Conservation (phyloP, 2,329 filamentous ascomycete species). For the Fusarium metavorans region DNA sequence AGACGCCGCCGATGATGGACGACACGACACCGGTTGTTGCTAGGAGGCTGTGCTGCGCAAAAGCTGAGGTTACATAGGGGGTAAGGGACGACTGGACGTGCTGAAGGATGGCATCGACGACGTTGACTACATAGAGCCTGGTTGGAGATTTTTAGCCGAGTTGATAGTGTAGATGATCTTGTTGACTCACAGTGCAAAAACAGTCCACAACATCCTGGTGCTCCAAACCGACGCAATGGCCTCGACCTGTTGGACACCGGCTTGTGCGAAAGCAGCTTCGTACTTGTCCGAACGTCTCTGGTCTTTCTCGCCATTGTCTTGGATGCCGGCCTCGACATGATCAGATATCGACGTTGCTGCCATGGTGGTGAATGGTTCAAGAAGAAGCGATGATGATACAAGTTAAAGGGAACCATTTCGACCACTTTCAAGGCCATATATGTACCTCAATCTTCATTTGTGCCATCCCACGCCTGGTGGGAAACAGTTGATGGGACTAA, state of each 20-base stretch:
- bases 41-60: slow-evolving; percentile 72
- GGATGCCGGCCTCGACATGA: neutral
- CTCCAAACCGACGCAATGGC: slow-evolving; percentile 55
- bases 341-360: neutral
- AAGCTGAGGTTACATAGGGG: slow-evolving; percentile 74
- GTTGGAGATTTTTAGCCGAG: neutral
- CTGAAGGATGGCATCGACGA: slow-evolving; percentile 51
- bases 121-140: slow-evolving; percentile 54
- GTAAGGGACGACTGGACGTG: slow-evolving; percentile 61
- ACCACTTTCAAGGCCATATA: neutral
- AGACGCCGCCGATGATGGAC: slow-evolving; percentile 54
- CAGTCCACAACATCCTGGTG: slow-evolving; percentile 49
- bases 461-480: neutral
- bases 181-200: slow-evolving; percentile 52
- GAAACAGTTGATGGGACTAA: neutral
- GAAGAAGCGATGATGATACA: neutral
- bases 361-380: neutral
- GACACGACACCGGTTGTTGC: slow-evolving; percentile 75
- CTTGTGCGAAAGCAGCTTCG: slow-evolving; percentile 37
- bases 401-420: neutral
- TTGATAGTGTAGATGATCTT: neutral
- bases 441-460: neutral
- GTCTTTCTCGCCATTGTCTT: neutral
- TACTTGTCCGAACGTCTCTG: neutral
- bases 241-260: slow-evolving; percentile 53